These are phyloP conservation scores for Phialophora tarda DNA, from an alignment of 2,329 filamentous ascomycete genomes.

Conservation along the genomic window DNA sequence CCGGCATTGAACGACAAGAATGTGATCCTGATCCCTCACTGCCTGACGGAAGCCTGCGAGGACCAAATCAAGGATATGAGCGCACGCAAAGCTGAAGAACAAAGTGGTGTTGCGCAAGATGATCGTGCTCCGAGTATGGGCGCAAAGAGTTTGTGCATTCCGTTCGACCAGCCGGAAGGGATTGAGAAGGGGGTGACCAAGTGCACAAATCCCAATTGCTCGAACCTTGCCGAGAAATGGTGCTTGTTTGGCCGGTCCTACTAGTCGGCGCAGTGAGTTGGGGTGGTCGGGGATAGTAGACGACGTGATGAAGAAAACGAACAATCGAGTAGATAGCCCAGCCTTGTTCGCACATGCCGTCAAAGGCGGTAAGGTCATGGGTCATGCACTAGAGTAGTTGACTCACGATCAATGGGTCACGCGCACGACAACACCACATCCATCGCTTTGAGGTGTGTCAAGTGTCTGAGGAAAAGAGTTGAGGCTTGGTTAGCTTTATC, in stretches of 20 bases:
- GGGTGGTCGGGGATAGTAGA: conserved; percentile 8
- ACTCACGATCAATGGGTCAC: neutral
- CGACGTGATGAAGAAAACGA: neutral
- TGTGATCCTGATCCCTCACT: conserved; percentile 89
- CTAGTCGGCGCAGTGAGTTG: conserved; percentile 20
- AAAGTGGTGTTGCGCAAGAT: conserved; percentile 73
- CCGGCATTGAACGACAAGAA: conserved; percentile 91
- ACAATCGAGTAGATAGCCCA: neutral
- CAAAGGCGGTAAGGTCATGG: neutral
- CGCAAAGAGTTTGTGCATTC: conserved; percentile 77
- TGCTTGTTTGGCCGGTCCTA: conserved; percentile 81
- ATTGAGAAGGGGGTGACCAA: conserved; percentile 81
- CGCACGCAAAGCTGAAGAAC: conserved; percentile 68
- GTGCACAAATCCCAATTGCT: conserved; percentile 89
- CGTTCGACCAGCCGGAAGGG: conserved; percentile 84
- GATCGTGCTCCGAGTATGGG: conserved; percentile 75
- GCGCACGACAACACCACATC: neutral
- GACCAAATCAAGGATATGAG: conserved; percentile 94
- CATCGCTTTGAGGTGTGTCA: conserved; percentile 7
- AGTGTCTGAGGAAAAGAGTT: conserved; percentile 16
- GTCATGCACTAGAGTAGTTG: neutral
- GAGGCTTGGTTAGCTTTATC: conserved; percentile 31
- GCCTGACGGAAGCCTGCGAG: conserved; percentile 81
- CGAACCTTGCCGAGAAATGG: conserved; percentile 77
- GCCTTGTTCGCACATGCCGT: neutral